A percentile compares a stretch with the other conserved stretches of the same genome.
These are phyloP conservation scores for Xerocomellus chrysenteron DNA, from an alignment of 768 basidiomycete genomes.

Conservation along the genomic window DNA sequence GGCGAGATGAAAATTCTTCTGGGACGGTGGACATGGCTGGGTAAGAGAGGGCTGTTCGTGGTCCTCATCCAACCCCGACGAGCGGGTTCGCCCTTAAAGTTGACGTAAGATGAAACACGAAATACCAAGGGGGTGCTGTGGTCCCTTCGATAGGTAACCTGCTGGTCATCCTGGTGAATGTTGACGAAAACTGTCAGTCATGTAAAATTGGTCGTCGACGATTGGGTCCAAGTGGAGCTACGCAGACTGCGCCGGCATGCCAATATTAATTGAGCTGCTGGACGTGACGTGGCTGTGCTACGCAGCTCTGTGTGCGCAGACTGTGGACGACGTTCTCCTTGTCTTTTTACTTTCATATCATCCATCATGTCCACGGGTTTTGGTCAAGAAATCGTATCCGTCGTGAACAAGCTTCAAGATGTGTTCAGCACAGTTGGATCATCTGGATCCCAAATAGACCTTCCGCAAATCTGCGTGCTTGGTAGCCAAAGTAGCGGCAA, in stretches of 20 bases:
- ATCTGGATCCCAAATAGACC: slow-evolving; percentile 75
- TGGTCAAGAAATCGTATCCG: slow-evolving; percentile 76
- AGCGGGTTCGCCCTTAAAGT: too few species aligned
- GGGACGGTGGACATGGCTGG: slow-evolving; percentile 5
- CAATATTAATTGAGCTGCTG: too few species aligned
- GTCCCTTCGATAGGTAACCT: background rate
- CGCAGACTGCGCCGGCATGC: too few species aligned
- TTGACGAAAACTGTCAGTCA: background rate
- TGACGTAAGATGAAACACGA: slow-evolving; percentile 10
- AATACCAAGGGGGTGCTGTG: background rate
- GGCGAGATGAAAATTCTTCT: background rate
- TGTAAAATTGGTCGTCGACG: background rate
- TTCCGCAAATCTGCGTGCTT: slow-evolving; percentile 89
- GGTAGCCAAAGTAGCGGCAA: slow-evolving; percentile 93
- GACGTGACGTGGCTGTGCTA: slow-evolving; percentile 28
- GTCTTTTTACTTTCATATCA: slow-evolving; percentile 18
- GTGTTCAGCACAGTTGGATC: slow-evolving; percentile 85
- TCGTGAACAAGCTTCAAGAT: slow-evolving; percentile 89
- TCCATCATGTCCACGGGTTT: slow-evolving; percentile 56
- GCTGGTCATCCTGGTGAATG: background rate
- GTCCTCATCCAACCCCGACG: too few species aligned
- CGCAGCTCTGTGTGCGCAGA: slow-evolving; percentile 4
- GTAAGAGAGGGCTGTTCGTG: background rate
- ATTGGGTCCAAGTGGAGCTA: background rate
- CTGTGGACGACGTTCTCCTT: slow-evolving; percentile 7